Evolutionary conservation across 495 filamentous ascomycete genomes (phyloP).

Genomic region (Durotheca rogersii): DNA sequence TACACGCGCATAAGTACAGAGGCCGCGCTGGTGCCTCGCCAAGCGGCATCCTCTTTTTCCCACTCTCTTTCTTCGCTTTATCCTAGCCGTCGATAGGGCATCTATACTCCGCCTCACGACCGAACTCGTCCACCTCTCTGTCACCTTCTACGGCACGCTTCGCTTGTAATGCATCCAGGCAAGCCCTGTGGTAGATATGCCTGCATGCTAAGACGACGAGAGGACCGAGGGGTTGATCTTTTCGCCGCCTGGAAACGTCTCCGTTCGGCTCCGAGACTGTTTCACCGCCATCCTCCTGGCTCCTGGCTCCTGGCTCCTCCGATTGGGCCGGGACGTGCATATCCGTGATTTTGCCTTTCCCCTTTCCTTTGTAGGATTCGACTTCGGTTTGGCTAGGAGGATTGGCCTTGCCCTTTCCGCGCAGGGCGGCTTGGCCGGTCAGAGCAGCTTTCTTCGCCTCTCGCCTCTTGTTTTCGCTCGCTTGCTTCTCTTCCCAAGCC

Average conservation of each 20-base stretch:
- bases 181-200: conserved; percentile 63
- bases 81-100: conserved; percentile 58
- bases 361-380: conserved; percentile 34
- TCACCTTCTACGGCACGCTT: conserved; percentile 37
- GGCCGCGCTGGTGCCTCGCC: too few relatives aligned
- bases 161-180: conserved; percentile 56
- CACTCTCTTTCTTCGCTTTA: conserved; percentile 6
- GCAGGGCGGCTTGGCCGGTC: conserved; percentile 19
- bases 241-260: conserved; percentile 11
- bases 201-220: conserved; percentile 61
- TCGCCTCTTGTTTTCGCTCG: conserved; percentile 43
- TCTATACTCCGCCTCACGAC: conserved; percentile 49
- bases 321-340: conserved; percentile 3
- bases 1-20: conserved; percentile 26
- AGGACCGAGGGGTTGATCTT: conserved; percentile 44
- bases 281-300: conserved; percentile 5
- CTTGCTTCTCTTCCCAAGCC: conserved; percentile 70
- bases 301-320: conserved; percentile 7
- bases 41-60: too few relatives aligned
- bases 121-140: conserved; percentile 36
- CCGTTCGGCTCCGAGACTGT: conserved; percentile 13
- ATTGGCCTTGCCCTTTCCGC: conserved; percentile 37
- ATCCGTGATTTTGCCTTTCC: conserved; percentile 39
- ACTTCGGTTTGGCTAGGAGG: conserved; percentile 17
- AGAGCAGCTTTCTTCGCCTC: conserved; percentile 35